phyloP scores from a whole-genome alignment of 768 basidiomycete species.

The Macrolepiota albuminosa region DNA sequence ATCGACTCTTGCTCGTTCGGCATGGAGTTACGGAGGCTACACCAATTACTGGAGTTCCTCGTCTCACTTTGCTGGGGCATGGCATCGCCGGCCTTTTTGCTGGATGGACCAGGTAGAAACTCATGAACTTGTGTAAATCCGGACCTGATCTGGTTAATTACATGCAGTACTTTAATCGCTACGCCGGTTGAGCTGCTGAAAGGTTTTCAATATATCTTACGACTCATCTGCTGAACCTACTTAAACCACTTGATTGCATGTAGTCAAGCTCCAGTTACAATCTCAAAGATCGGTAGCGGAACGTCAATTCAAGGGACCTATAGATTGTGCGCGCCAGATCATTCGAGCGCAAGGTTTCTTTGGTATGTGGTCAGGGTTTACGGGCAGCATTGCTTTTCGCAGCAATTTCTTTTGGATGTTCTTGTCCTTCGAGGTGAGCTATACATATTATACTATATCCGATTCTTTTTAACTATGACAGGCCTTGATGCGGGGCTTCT shows the following conservation, averaged over 20 bases:
- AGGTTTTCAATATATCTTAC: constrained; percentile 30
- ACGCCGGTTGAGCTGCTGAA: constrained; percentile 80
- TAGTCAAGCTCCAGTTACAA: constrained; percentile 69
- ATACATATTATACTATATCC: constrained; percentile 13
- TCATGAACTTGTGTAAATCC: constrained; percentile 1
- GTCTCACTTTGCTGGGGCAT: constrained; percentile 61
- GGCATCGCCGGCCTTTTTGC: constrained; percentile 64
- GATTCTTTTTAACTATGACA: constrained; percentile 20
- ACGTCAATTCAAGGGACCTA: constrained; percentile 58
- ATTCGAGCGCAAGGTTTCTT: constrained; percentile 52
- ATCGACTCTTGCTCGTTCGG: constrained; percentile 54
- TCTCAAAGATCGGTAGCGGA: constrained; percentile 44
- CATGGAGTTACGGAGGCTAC: constrained; percentile 49
- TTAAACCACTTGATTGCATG: constrained; percentile 31
- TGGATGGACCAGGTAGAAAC: constrained; percentile 60
- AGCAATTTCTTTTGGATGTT: constrained; percentile 82
- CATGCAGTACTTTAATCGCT: constrained; percentile 56
- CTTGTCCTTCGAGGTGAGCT: constrained; percentile 54
- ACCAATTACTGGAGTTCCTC: constrained; percentile 37
- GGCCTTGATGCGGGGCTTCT: constrained; percentile 59
- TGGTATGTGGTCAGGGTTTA: constrained; percentile 75
- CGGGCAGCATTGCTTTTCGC: constrained; percentile 67
- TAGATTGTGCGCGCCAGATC: constrained; percentile 64
- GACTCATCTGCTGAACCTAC: constrained; percentile 46
- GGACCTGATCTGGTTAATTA: constrained; percentile 4